Conservation (phyloP, 371 early-diverging fungal genomes). For the Syncephalastrum contaminatum region DNA sequence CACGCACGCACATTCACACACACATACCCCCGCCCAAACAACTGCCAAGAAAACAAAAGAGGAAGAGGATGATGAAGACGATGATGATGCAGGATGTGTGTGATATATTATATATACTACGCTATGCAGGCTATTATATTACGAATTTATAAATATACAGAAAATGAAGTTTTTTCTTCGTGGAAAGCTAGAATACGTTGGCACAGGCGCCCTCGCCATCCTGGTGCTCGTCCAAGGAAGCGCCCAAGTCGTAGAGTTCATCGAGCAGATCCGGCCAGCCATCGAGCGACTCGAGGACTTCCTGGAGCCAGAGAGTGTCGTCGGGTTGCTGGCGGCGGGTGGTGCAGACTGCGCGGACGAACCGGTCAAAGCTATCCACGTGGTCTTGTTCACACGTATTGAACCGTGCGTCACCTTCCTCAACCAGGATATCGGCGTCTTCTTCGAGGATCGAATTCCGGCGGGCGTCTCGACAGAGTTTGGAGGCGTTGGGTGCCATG, state of each 20-base stretch:
- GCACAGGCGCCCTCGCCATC: background rate
- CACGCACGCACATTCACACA: no score
- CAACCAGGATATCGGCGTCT: slow-evolving; percentile 13
- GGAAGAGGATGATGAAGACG: no score
- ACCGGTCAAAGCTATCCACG: slow-evolving; percentile 16
- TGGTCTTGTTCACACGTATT: slow-evolving; percentile 11
- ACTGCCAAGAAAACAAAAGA: no score
- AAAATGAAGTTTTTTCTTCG: no score
- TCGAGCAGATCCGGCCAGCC: slow-evolving; percentile 45
- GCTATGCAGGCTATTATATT: no score
- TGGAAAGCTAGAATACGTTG: background rate
- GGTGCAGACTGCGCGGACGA: slow-evolving; percentile 20
- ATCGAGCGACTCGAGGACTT: slow-evolving; percentile 28
- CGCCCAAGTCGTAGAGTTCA: slow-evolving; percentile 24
- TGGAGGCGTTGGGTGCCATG: slow-evolving; percentile 25
- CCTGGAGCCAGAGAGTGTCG: slow-evolving; percentile 36
- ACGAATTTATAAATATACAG: no score
- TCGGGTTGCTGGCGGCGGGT: slow-evolving; percentile 44
- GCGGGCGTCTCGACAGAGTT: slow-evolving; percentile 22
- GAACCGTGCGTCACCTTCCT: slow-evolving; percentile 15
- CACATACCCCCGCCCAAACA: no score
- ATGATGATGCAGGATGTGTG: no score
- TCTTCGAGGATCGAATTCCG: slow-evolving; percentile 41
- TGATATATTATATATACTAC: no score
- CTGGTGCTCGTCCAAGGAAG: slow-evolving; percentile 4